These are phyloP conservation scores for Lactarius indigo DNA, from an alignment of 768 basidiomycete species.

Conservation along the genomic window DNA sequence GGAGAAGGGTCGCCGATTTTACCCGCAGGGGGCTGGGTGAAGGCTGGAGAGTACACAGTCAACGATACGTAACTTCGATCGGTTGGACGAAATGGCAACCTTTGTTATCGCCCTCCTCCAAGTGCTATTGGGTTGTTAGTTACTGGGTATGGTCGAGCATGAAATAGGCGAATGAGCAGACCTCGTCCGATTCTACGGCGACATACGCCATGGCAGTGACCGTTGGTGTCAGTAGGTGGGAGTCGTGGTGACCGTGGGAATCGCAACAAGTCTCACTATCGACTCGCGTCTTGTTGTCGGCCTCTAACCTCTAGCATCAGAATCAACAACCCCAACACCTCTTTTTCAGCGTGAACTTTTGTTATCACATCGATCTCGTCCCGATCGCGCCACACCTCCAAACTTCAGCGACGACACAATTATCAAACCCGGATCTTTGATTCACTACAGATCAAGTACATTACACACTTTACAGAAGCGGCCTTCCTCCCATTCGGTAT, in stretches of 20 bases:
- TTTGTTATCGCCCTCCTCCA: slow-evolving; percentile 44
- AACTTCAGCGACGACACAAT: neutral
- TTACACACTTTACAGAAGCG: neutral
- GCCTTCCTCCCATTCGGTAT: neutral
- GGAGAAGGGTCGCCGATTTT: slow-evolving; percentile 1
- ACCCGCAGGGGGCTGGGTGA: slow-evolving; percentile 15
- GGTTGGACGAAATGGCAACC: neutral
- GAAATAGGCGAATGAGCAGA: slow-evolving; percentile 32
- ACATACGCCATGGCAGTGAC: slow-evolving; percentile 59
- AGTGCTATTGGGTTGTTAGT: slow-evolving; percentile 34
- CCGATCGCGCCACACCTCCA: too few species aligned
- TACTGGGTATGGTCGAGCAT: neutral
- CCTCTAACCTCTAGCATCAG: too few species aligned
- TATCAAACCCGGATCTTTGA: too few species aligned
- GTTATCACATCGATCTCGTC: too few species aligned
- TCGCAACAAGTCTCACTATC: too few species aligned
- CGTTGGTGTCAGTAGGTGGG: neutral
- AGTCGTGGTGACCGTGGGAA: slow-evolving; percentile 11
- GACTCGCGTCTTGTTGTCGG: too few species aligned
- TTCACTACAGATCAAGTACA: neutral
- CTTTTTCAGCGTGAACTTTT: too few species aligned
- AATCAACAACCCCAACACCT: too few species aligned
- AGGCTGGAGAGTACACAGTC: neutral
- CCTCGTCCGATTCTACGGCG: slow-evolving; percentile 68
- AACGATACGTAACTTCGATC: neutral